Evolutionary conservation across 208 protist genomes (phyloP).

Genomic region (Plasmodiophora brassicae): DNA sequence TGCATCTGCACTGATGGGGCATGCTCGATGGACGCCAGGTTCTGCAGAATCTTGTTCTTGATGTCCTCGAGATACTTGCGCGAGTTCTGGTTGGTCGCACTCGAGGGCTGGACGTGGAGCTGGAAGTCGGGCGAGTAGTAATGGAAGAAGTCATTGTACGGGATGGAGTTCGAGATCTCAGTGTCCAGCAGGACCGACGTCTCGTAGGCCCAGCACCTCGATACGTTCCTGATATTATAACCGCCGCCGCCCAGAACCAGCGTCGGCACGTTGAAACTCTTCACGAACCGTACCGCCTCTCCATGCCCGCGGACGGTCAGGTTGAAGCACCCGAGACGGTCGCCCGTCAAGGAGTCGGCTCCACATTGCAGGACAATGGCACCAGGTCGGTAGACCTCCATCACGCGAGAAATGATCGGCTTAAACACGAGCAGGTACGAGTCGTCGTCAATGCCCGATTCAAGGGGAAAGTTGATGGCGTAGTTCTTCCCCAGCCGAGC

Average conservation of each 20-base stretch:
- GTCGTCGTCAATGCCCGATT: conserved; percentile 74
- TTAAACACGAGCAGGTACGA: conserved; percentile 83
- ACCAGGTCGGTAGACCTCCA: conserved; percentile 84
- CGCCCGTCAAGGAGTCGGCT: conserved; percentile 69
- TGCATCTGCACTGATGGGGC: conserved; percentile 44
- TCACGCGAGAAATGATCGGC: conserved; percentile 78
- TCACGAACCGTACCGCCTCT: conserved; percentile 67
- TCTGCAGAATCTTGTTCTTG: conserved; percentile 14
- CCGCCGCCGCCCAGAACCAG: conserved; percentile 96
- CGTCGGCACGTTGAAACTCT: conserved; percentile 79
- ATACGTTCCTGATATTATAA: conserved; percentile 95
- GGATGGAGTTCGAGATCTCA: conserved; percentile 62
- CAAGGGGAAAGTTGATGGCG: conserved; percentile 71
- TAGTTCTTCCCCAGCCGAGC: conserved; percentile 71
- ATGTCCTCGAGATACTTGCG: conserved; percentile 33
- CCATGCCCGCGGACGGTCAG: conserved; percentile 62
- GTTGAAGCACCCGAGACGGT: conserved; percentile 80
- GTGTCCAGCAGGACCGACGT: conserved; percentile 59
- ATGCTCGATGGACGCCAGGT: conserved; percentile 26
- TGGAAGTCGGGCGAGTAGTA: conserved; percentile 80
- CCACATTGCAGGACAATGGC: conserved; percentile 98
- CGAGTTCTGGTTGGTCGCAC: conserved; percentile 68
- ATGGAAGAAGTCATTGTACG: conserved; percentile 82
- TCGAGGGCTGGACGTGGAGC: conserved; percentile 63
- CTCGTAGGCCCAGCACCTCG: conserved; percentile 96